phyloP scores from a whole-genome alignment of 108 stramenopile genomes.

The Thalassiosira profunda region DNA sequence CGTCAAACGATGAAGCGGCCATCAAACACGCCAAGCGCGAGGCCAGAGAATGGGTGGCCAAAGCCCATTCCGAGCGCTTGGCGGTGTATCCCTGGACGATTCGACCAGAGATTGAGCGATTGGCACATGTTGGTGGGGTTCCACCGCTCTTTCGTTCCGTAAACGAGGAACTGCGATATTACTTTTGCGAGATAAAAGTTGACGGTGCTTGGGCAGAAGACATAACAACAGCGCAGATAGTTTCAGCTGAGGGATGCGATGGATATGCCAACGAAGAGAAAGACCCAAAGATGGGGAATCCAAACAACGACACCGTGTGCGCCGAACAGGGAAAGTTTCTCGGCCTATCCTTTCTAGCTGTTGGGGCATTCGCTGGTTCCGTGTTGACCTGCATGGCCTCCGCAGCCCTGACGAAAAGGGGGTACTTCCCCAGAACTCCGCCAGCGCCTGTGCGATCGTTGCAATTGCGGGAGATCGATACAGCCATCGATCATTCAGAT shows the following conservation, averaged over 20 bases:
- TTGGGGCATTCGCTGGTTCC: slow-evolving; percentile 20
- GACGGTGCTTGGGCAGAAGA: slow-evolving; percentile 61
- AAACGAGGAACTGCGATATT: slow-evolving; percentile 51
- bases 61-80: slow-evolving; percentile 36
- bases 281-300: not conserved
- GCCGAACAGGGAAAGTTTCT: slow-evolving; percentile 30
- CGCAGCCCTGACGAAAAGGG: not conserved
- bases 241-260: slow-evolving; percentile 22
- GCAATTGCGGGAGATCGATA: slow-evolving; percentile 26
- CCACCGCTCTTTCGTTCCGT: slow-evolving; percentile 21
- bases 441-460: not conserved
- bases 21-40: slow-evolving; percentile 17
- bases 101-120: slow-evolving; percentile 29
- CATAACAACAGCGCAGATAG: slow-evolving; percentile 35
- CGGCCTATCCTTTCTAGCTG: slow-evolving; percentile 22
- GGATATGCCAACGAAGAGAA: not conserved
- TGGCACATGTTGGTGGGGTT: slow-evolving; percentile 21
- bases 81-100: slow-evolving; percentile 61
- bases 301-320: slow-evolving; percentile 12
- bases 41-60: slow-evolving; percentile 32
- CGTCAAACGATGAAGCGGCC: not conserved
- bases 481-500: slow-evolving; percentile 2
- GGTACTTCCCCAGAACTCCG: not conserved
- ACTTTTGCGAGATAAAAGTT: slow-evolving; percentile 47
- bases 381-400: slow-evolving; percentile 4